Evolutionary conservation across 2,329 filamentous ascomycete species (phyloP), one percentile per base, ranked within the genome.

Genomic region (Fusarium papillatum): DNA sequence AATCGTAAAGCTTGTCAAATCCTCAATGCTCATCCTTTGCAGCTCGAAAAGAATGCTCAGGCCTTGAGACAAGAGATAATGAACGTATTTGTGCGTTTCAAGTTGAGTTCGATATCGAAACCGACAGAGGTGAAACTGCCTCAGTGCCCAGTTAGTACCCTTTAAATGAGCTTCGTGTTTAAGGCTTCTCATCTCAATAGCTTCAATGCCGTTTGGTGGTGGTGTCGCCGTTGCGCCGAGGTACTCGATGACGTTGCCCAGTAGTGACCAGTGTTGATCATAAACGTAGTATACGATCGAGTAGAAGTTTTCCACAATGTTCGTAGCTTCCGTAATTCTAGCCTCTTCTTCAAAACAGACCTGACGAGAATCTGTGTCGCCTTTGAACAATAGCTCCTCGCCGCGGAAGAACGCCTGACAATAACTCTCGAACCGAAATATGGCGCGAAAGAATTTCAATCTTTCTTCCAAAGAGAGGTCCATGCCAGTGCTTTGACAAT

Each of bases 41-140:
- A 67, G 34, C 10, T 7, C 14, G 2, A 48, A n/a, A 17, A 61
- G 55, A 29, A 29, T 50, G n/a, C 19, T 17, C 11, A 61, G 5
- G 22, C 64, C 64, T 31, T 61, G 53, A n/a, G 53, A 67, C 7
- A 39, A 19, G 8, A 67, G 55, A 38, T 67, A 67, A 39, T 39
- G 39, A 8, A 61, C 11, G 9, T 26, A 16, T 17, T 67, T 50
- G 39, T 60, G 31, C 41, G 19, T 46, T 19, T 67, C 31, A 29
- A 39, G 26, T 14, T 29, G 4, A 17, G 26, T 50, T 9, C 24
- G 55, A 29, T 29, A 17, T 36, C n/a, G 41, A 31, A 64, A 53
- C 41, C 62, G 62, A 7, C 60, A 63, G 10, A 63, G 17, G 8
- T 46, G 39, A 34, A 63, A 14, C 17, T 48, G n/a, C 22, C 13